Evolutionary conservation across 2,329 filamentous ascomycete genomes (phyloP).

Genomic region (Keithomyces neogunnii): DNA sequence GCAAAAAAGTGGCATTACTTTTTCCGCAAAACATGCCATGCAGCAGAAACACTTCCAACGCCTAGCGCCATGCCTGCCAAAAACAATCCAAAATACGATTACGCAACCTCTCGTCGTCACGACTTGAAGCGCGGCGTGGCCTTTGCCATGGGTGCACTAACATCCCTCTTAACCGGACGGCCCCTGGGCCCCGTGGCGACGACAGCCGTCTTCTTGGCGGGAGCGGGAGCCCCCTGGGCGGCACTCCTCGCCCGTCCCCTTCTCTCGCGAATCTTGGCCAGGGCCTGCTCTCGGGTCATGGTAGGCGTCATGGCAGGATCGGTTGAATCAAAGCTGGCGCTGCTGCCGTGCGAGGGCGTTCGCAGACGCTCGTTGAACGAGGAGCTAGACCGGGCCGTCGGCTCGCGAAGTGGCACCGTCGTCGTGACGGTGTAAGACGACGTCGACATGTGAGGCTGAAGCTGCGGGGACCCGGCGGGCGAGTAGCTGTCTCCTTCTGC

Average conservation of each 20-base stretch:
- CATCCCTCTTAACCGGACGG: slow-evolving; percentile 30
- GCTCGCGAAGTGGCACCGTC: slow-evolving; percentile 43
- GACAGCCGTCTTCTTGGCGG: slow-evolving; percentile 49
- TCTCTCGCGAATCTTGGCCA: slow-evolving; percentile 66
- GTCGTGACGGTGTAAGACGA: slow-evolving; percentile 40
- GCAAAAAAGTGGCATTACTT: background rate
- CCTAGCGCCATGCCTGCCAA: slow-evolving; percentile 8
- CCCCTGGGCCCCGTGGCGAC: slow-evolving; percentile 25
- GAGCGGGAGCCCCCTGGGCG: slow-evolving; percentile 52
- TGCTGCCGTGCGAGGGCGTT: slow-evolving; percentile 33
- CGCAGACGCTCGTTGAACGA: slow-evolving; percentile 36
- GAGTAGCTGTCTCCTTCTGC: slow-evolving; percentile 8
- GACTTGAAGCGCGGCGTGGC: slow-evolving; percentile 6
- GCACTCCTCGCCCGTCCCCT: slow-evolving; percentile 63
- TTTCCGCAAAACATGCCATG: background rate
- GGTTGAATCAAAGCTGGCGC: slow-evolving; percentile 39
- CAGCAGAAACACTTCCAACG: slow-evolving; percentile 1
- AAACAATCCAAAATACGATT: background rate
- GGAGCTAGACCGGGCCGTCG: slow-evolving; percentile 27
- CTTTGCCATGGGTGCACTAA: slow-evolving; percentile 36
- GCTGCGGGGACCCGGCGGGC: slow-evolving; percentile 15
- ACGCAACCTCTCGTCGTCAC: background rate
- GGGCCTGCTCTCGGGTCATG: slow-evolving; percentile 64
- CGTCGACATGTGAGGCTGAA: slow-evolving; percentile 37
- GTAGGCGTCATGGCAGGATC: slow-evolving; percentile 55